Conservation (phyloP, 805 yeast species). For the Zygosaccharomyces lentus region DNA sequence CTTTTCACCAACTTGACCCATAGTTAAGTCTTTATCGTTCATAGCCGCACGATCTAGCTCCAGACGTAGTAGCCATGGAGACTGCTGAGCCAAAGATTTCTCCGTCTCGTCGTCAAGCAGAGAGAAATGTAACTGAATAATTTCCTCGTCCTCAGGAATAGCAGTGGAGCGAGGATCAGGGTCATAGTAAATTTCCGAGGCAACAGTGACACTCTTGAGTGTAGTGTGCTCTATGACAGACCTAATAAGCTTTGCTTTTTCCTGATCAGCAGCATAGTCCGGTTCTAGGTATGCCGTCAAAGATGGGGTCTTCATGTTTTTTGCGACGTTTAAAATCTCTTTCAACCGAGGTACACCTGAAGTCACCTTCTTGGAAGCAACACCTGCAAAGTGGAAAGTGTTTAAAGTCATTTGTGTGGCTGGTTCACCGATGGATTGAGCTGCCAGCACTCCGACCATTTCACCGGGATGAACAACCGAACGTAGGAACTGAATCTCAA, state of each 20-base stretch:
- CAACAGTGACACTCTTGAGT: constrained; percentile 89
- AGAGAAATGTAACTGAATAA: constrained; percentile 94
- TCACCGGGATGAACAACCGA: constrained; percentile 95
- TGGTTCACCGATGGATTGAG: constrained; percentile 97
- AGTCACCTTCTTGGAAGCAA: constrained; percentile 91
- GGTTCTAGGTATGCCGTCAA: constrained; percentile 86
- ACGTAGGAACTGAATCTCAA: constrained; percentile 88
- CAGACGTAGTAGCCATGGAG: constrained; percentile 96
- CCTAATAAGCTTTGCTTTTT: constrained; percentile 89
- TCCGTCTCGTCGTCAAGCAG: constrained; percentile 98
- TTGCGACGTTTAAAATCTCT: constrained; percentile 97
- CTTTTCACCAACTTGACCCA: constrained; percentile 97
- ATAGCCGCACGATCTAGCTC: constrained; percentile 98
- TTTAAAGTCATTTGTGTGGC: constrained; percentile 97
- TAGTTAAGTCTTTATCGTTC: constrained; percentile 95
- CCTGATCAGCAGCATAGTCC: constrained; percentile 81
- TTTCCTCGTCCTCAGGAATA: constrained; percentile 93
- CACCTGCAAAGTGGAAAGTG: constrained; percentile 98
- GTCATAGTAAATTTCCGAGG: constrained; percentile 94
- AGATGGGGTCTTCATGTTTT: constrained; percentile 99
- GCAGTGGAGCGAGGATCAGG: constrained; percentile 98
- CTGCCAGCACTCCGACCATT: constrained; percentile 97
- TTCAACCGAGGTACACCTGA: constrained; percentile 97
- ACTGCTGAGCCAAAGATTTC: constrained; percentile 87
- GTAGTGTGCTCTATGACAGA: constrained; percentile 97